These are phyloP conservation scores for Caloboletus firmus DNA, from an alignment of 1,284 basidiomycete species.

Conservation along the genomic window DNA sequence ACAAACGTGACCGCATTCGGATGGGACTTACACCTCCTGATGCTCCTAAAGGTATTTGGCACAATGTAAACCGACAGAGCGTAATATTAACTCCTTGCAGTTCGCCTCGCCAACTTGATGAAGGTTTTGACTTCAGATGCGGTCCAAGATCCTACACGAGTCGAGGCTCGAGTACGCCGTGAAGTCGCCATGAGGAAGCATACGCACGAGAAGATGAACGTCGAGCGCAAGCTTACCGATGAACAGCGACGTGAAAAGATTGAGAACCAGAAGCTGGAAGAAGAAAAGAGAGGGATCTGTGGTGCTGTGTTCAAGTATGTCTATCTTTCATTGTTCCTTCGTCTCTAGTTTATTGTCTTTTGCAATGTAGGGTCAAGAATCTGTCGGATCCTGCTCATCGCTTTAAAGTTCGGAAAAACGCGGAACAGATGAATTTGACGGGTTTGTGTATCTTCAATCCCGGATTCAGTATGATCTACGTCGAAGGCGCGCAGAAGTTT, in stretches of 20 bases:
- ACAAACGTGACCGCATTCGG: slow-evolving; percentile 92
- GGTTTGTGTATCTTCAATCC: slow-evolving; percentile 91
- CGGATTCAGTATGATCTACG: slow-evolving; percentile 86
- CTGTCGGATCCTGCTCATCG: slow-evolving; percentile 91
- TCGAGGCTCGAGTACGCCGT: slow-evolving; percentile 90
- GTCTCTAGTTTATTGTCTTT: slow-evolving; percentile 1
- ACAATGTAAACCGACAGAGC: background rate
- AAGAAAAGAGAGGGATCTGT: slow-evolving; percentile 85
- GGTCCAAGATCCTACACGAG: slow-evolving; percentile 94
- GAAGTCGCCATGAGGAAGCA: slow-evolving; percentile 92
- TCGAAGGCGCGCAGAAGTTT: slow-evolving; percentile 88
- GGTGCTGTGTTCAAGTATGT: slow-evolving; percentile 90
- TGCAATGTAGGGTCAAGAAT: slow-evolving; percentile 67
- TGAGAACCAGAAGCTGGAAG: slow-evolving; percentile 79
- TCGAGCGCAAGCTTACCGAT: slow-evolving; percentile 86
- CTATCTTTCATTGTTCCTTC: background rate
- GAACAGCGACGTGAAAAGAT: slow-evolving; percentile 87
- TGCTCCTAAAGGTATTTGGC: slow-evolving; percentile 78
- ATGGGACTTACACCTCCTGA: slow-evolving; percentile 97
- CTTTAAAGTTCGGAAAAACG: slow-evolving; percentile 96
- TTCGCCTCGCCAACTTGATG: slow-evolving; percentile 96
- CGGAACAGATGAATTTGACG: slow-evolving; percentile 85
- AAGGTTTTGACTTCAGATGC: slow-evolving; percentile 96
- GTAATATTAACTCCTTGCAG: slow-evolving; percentile 42
- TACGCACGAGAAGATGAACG: slow-evolving; percentile 91